Base-by-base conservation (phyloP, 1,139 yeast genomes). In the Kurtzmaniella quercitrusa region DNA sequence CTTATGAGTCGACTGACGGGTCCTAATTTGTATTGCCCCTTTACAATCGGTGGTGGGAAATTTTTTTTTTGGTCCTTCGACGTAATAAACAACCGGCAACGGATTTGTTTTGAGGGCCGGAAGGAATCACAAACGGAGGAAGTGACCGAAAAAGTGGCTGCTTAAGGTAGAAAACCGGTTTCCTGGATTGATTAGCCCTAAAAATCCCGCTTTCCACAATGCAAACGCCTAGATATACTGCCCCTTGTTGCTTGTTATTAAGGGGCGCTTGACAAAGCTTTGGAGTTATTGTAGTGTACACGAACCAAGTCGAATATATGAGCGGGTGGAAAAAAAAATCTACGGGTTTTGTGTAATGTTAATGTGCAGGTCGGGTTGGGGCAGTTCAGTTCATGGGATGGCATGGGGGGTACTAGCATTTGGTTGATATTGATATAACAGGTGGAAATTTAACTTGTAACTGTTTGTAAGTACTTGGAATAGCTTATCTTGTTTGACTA, bases 31-130 rank as follows among this genome's bases (percentile, higher is more conserved):
- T 16, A 3, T 33, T 12, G 16, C 14, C 20, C 35, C 20, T 15
- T 15, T 17, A 15, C 15, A n/a, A 33, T 11, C 20, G 35, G 35
- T 15, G 18, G 35, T 33, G 21, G 20, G 8, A 18, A 18, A 9
- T 34, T 34, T 34, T 34, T 17, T n/a, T 34, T 18, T 26, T 14
- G 30, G 30, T 14, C 30, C 30, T 26, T 26, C 30, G 18, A 30
- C 18, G 17, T 30, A 30, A 30, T 30, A 30, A 30, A 30, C 16
- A 30, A 26, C 9, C 14, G n/a, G 30, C n/a, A 26, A 26, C 5
- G 30, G 30, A 21, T 12, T 26, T 26, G 30, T 26, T 26, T 4
- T 26, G 9, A 11, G 30, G 9, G 30, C 14, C 30, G 5, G 12
- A 3, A 26, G 12, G 3, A 14, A 26, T 14, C 30, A 26, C 30